Conservation (phyloP, 192 early-diverging fungal species). For the Coemansia sp. region DNA sequence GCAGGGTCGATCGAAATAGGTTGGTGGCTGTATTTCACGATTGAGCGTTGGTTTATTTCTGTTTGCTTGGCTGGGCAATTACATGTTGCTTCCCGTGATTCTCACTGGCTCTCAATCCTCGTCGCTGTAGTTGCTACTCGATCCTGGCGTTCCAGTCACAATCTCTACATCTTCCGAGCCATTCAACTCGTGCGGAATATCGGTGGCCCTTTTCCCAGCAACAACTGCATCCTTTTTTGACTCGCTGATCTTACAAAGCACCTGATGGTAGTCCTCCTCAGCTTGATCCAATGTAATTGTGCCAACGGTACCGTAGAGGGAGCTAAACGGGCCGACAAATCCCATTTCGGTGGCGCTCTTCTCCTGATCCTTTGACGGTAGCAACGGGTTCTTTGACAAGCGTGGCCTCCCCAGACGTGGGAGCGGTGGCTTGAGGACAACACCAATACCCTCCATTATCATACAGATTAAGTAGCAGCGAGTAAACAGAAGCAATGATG, state of each 20-base stretch:
- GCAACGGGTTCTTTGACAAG: constrained; percentile 32
- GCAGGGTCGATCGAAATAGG: no score
- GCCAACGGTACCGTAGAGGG: constrained; percentile 43
- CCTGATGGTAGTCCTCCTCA: constrained; percentile 39
- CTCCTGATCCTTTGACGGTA: constrained; percentile 42
- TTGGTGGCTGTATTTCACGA: no score
- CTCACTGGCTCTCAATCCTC: not conserved
- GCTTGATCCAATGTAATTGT: constrained; percentile 49
- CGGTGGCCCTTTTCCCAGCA: constrained; percentile 23
- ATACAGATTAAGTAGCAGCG: not conserved
- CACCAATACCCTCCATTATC: constrained; percentile 1
- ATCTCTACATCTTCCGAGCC: constrained; percentile 20
- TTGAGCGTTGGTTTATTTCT: not conserved
- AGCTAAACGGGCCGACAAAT: constrained; percentile 35
- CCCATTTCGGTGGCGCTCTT: constrained; percentile 13
- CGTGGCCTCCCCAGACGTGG: constrained; percentile 29
- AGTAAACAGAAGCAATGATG: not conserved
- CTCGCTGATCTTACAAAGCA: constrained; percentile 33
- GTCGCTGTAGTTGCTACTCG: constrained; percentile 33
- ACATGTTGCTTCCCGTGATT: no score
- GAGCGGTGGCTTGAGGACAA: constrained; percentile 16
- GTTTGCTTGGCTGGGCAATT: no score
- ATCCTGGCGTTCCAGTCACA: constrained; percentile 19
- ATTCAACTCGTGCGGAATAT: constrained; percentile 10
- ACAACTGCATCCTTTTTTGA: constrained; percentile 20